Evolutionary conservation across 2,329 filamentous ascomycete species (phyloP).

Genomic region (Nannizziopsis arthrosporioides): DNA sequence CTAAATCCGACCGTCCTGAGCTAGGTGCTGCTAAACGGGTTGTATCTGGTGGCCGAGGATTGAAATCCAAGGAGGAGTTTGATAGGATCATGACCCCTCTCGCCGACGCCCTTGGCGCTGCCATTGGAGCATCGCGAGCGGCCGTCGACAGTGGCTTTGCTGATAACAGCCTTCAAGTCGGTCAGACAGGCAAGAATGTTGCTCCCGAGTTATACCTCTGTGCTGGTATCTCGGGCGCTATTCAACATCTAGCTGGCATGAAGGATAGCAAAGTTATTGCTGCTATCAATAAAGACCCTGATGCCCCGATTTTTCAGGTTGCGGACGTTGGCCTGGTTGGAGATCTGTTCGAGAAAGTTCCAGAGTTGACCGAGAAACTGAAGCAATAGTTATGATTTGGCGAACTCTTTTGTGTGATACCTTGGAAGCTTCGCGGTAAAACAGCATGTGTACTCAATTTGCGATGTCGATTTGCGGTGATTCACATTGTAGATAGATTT

Average conservation of each 20-base stretch:
- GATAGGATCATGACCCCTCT: constrained; percentile 84
- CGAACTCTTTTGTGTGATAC: not conserved
- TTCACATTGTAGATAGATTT: not conserved
- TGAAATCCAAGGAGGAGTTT: constrained; percentile 98
- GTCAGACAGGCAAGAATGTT: constrained; percentile 97
- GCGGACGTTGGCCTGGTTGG: constrained; percentile 92
- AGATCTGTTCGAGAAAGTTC: constrained; percentile 90
- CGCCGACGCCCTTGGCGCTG: constrained; percentile 85
- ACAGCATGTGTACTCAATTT: no score
- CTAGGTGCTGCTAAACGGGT: constrained; percentile 79
- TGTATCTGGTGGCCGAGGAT: constrained; percentile 82
- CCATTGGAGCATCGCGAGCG: constrained; percentile 85
- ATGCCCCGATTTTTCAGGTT: constrained; percentile 96
- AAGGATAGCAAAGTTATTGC: constrained; percentile 99
- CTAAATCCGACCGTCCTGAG: constrained; percentile 88
- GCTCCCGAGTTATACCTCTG: constrained; percentile 91
- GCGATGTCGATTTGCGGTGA: no score
- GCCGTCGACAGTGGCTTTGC: constrained; percentile 96
- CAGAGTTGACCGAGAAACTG: constrained; percentile 90
- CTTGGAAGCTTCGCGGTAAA: not conserved
- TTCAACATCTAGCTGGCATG: constrained; percentile 97
- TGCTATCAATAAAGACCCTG: constrained; percentile 93
- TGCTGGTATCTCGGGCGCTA: constrained; percentile 90
- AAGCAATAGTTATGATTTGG: constrained; percentile 39
- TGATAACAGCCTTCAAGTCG: constrained; percentile 95